Evolutionary conservation across 768 basidiomycete species (phyloP).

Genomic region (Naganishia antarctica): DNA sequence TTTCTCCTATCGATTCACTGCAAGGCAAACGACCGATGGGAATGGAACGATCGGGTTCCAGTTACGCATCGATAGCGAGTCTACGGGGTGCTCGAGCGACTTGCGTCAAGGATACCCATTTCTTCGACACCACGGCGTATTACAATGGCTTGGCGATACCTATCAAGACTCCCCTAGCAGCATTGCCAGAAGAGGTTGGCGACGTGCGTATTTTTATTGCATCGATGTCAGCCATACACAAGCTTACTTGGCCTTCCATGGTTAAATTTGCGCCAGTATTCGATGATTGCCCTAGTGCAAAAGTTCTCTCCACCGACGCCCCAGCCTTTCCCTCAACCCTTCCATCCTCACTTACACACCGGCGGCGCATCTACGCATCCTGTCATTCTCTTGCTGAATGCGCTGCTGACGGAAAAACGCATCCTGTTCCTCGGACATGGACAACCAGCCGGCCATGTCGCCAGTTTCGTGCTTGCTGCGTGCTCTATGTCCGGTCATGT

Average conservation of each 20-base stretch:
- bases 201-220: constrained; percentile 62
- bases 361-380: constrained; percentile 86
- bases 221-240: too few species aligned
- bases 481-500: constrained; percentile 80
- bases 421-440: constrained; percentile 90
- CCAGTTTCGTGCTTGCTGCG: constrained; percentile 84
- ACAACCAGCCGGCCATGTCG: constrained; percentile 82
- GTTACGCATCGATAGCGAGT: not conserved
- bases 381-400: constrained; percentile 92
- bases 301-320: constrained; percentile 64
- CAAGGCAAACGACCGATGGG: constrained; percentile 9
- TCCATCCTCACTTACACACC: constrained; percentile 89
- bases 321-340: constrained; percentile 57
- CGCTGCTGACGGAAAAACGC: constrained; percentile 88
- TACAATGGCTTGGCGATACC: constrained; percentile 78
- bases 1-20: constrained; percentile 22
- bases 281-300: constrained; percentile 80
- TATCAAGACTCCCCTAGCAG: constrained; percentile 81
- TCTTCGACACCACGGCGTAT: constrained; percentile 65
- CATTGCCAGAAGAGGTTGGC: constrained; percentile 91
- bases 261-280: too few species aligned
- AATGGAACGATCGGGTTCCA: not conserved
- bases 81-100: not conserved
- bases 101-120: constrained; percentile 72
- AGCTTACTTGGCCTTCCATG: constrained; percentile 23